Evolutionary conservation across 345 rosid species (phyloP), one percentile per base, ranked within the genome.

Genomic region (Xanthoceras sorbifolium): DNA sequence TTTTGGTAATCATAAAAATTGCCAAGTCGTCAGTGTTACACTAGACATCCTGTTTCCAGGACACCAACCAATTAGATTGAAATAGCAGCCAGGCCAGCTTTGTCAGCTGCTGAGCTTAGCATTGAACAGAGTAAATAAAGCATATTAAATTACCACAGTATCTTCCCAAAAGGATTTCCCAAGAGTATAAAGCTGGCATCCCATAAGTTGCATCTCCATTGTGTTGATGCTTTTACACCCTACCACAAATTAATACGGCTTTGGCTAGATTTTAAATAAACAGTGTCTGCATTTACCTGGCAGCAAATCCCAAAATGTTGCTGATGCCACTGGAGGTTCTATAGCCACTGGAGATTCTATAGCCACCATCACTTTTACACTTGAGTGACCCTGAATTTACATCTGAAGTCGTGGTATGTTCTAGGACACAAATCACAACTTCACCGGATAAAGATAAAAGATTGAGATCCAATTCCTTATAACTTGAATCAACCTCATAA

Each of bases 381-480:
- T 63, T 77, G 36, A 38, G 81, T 76, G 71, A 69, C 48, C 62
- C 68, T 25, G 71, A 67, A 76, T 20, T 12, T 31, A 78, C 76
- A 31, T 83, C 85, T 57, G 64, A 67, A 63, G 76, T 72, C 52
- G 72, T 67, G 36, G 28, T 78, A 26, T 73, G 80, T 57, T 86
- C 84, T 80, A 88, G 36, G 11, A 88, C 62, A 64, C 78, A 80
- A 10, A 70, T 64, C 72, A 80, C 68, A 73, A 80, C 85, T 76
- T 79, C 83, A 11, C 84, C 83, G 38, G 20, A 79, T 69, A 88
- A 72, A 72, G 73, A 79, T 62, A 83, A 71, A 66, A 79, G 75
- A 69, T 72, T 54, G 31, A 65, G 63, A 32, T 28, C 72, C 46
- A 61, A 64, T 85, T 76, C 78, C 78, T 42, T 71, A 55, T 28